Evolutionary conservation across 495 filamentous ascomycete species (phyloP), one percentile per base, ranked within the genome.

Genomic region (Penicillium dipodomyicola): DNA sequence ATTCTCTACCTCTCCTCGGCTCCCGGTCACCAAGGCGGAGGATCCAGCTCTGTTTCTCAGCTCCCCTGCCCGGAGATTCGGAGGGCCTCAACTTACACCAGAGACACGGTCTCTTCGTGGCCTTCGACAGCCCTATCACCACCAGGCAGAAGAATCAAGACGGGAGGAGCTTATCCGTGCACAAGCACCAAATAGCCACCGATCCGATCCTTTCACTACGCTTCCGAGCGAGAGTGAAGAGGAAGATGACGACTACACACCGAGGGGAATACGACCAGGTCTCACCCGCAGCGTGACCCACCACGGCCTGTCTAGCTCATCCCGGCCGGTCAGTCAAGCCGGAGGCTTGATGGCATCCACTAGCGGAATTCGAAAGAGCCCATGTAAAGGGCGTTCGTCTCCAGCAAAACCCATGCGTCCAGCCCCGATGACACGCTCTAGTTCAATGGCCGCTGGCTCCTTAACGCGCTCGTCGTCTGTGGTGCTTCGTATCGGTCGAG

Each of bases 401-500:
- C 76, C 76, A 0, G 62, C 66, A 35, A 79, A 79, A 41, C 49
- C 61, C 7, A 52, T 71, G 27, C 70, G 76, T 23, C 64, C 71
- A 23, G 46, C 51, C 4, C 65, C 65, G 19, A 54, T 77, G 17
- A 52, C 61, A 11, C 64, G 74, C 17, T 61, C 73, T 0, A 70
- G 63, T 54, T 77, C 75, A 3, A 49, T 65, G 23, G 67, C 72
- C 22, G 56, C 66, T 1, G 47, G 64, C 10, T 32, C 73, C 42
- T 72, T 75, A 11, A 63, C 61, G 49, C 73, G 73, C 2, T 75
- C 76, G 2, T 68, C 67, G 22, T 78, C 76, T 5, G 83, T 91
- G 5, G 84, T 83, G 33, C 84, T 92, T 52, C 85, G 77, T 11
- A 89, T 92, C 60, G 88, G 89, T 63, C 77, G 81, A 35, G 84